Conservation (phyloP, 75 land plant species). For the Chamaecyparis obtusa region DNA sequence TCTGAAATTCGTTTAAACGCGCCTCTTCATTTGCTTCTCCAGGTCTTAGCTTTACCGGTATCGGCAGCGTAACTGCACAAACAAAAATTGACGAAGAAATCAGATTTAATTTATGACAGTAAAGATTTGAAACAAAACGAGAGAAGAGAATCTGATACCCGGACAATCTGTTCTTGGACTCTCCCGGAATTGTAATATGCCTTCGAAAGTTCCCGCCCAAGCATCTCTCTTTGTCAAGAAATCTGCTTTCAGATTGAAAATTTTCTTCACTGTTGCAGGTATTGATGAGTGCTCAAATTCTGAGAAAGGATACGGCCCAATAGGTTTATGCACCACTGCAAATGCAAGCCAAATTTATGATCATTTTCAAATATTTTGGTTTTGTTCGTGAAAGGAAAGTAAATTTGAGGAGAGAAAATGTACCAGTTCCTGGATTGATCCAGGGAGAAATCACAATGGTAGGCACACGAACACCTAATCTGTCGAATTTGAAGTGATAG, state of each 20-base stretch:
- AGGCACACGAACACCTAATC: constrained; percentile 76
- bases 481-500: constrained; percentile 52
- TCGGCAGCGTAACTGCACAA: constrained; percentile 45
- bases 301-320: too few relatives aligned
- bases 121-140: not conserved
- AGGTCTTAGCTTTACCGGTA: constrained; percentile 44
- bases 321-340: constrained; percentile 15
- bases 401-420: not conserved
- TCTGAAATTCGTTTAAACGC: constrained; percentile 73
- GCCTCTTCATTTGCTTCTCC: constrained; percentile 47
- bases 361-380: not conserved
- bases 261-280: constrained; percentile 52
- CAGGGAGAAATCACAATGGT: constrained; percentile 65
- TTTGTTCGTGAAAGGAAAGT: not conserved
- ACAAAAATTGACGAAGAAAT: not conserved
- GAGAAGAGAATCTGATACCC: not conserved
- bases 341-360: constrained; percentile 20
- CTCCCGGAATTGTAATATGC: constrained; percentile 20
- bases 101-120: not conserved
- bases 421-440: constrained; percentile 25
- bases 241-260: constrained; percentile 65
- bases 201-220: constrained; percentile 95
- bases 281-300: too few relatives aligned
- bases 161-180: too few relatives aligned
- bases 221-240: constrained; percentile 79